phyloP scores from a whole-genome alignment of 2,329 filamentous ascomycete species.

The Neofusicoccum kwambonambiense region DNA sequence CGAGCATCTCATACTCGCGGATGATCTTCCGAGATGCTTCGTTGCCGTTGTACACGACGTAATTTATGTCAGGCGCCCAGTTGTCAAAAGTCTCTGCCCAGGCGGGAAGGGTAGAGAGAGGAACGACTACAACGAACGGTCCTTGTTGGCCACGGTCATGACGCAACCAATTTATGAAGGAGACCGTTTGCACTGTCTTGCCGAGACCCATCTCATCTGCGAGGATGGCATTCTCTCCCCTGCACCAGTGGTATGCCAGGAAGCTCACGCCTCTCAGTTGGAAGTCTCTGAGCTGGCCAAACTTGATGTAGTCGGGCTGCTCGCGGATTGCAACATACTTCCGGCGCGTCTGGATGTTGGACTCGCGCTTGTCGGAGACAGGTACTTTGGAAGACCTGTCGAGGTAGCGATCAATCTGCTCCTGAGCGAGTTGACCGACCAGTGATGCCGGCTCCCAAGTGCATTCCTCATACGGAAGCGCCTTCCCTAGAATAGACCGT shows the following conservation, averaged over 20 bases:
- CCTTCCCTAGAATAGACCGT: constrained; percentile 59
- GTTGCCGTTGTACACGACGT: constrained; percentile 93
- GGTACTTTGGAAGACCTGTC: constrained; percentile 80
- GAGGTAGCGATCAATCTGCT: constrained; percentile 87
- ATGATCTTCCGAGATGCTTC: constrained; percentile 84
- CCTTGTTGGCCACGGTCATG: constrained; percentile 88
- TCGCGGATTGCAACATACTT: constrained; percentile 60
- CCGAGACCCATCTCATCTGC: constrained; percentile 98
- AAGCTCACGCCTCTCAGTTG: constrained; percentile 95
- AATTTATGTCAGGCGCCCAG: constrained; percentile 95
- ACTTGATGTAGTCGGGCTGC: constrained; percentile 81
- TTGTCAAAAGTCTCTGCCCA: constrained; percentile 98
- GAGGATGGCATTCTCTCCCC: constrained; percentile 90
- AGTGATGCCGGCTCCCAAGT: constrained; percentile 85
- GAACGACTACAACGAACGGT: constrained; percentile 95
- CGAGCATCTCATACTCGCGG: constrained; percentile 82
- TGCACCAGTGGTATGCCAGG: constrained; percentile 92
- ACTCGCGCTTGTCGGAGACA: constrained; percentile 74
- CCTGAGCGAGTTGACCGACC: constrained; percentile 75
- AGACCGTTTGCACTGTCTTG: constrained; percentile 96
- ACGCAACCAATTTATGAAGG: constrained; percentile 95
- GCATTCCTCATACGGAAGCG: constrained; percentile 86
- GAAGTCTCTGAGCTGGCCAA: constrained; percentile 85
- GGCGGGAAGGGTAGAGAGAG: constrained; percentile 92
- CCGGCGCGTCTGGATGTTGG: constrained; percentile 68